A percentile compares a stretch with the other conserved stretches of the same genome.
Conservation (phyloP, 768 basidiomycete species). For the Tricholoma hemisulphureum region DNA sequence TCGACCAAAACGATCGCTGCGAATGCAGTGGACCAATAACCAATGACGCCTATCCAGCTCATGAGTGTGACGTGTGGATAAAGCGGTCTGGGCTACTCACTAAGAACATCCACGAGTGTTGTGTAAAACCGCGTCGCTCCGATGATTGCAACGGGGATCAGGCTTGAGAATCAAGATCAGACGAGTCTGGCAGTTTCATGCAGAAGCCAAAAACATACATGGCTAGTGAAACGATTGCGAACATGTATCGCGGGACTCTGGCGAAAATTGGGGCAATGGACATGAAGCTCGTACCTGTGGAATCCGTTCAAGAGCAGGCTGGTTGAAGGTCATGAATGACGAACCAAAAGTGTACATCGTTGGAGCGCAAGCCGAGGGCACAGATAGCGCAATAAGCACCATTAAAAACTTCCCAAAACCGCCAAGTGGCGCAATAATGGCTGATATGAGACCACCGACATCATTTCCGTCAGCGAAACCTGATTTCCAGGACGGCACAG, state of each 20-base stretch:
- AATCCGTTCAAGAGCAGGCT: background rate
- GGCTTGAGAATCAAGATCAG: slow-evolving; percentile 32
- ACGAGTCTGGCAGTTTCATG: background rate
- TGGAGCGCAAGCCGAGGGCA: slow-evolving; percentile 71
- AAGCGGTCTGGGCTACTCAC: slow-evolving; percentile 31
- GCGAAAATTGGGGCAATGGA: slow-evolving; percentile 54
- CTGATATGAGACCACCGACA: slow-evolving; percentile 63
- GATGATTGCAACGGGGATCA: slow-evolving; percentile 68
- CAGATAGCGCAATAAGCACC: slow-evolving; percentile 71
- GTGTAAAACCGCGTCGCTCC: slow-evolving; percentile 65
- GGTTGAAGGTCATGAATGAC: background rate
- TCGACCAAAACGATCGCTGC: slow-evolving; percentile 59
- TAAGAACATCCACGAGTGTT: slow-evolving; percentile 64
- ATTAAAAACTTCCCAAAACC: slow-evolving; percentile 71
- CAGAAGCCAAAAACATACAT: slow-evolving; percentile 48
- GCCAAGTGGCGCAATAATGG: slow-evolving; percentile 58
- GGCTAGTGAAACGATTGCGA: slow-evolving; percentile 60
- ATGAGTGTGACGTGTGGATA: background rate
- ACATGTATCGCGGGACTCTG: slow-evolving; percentile 65
- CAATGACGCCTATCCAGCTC: slow-evolving; percentile 36
- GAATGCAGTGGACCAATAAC: slow-evolving; percentile 62
- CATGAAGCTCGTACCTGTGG: slow-evolving; percentile 58
- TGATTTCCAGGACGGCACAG: slow-evolving; percentile 52
- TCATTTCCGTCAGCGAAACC: slow-evolving; percentile 53
- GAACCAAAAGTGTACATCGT: slow-evolving; percentile 74